These are phyloP conservation scores for Pseudonitzschia delicatissima DNA, from an alignment of 108 stramenopile species.

Conservation along the genomic window DNA sequence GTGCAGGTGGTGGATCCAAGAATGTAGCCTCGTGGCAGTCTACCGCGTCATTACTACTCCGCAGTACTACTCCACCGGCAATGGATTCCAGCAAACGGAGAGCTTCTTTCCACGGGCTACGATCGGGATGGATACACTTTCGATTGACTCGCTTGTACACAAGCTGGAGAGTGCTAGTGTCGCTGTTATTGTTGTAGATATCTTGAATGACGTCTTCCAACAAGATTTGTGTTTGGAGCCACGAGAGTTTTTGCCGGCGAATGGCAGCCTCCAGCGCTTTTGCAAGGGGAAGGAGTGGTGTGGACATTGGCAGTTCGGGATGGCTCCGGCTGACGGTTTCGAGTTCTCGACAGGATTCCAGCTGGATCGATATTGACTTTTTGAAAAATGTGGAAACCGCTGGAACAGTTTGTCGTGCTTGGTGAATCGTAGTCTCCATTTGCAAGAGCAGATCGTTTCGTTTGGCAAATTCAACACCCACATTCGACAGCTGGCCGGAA, in stretches of 20 bases:
- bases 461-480: not conserved
- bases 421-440: slow-evolving; percentile 12
- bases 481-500: not conserved
- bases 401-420: slow-evolving; percentile 14
- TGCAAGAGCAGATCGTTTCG: slow-evolving; percentile 2
- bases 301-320: not conserved
- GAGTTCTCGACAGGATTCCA: slow-evolving; percentile 3
- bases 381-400: not conserved
- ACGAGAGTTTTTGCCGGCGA: slow-evolving; percentile 9
- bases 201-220: not conserved
- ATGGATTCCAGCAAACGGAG: not conserved
- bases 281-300: slow-evolving; percentile 6
- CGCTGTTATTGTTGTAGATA: not conserved
- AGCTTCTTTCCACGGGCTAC: slow-evolving; percentile 27
- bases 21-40: not conserved
- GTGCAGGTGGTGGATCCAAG: not conserved
- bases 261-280: slow-evolving; percentile 7
- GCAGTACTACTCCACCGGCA: not conserved
- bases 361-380: not conserved
- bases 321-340: not conserved
- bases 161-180: not conserved
- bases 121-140: slow-evolving; percentile 12
- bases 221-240: not conserved
- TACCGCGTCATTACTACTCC: not conserved
- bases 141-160: not conserved